Conservation (phyloP, 2,329 filamentous ascomycete genomes). For the Ophiostoma sp. region DNA sequence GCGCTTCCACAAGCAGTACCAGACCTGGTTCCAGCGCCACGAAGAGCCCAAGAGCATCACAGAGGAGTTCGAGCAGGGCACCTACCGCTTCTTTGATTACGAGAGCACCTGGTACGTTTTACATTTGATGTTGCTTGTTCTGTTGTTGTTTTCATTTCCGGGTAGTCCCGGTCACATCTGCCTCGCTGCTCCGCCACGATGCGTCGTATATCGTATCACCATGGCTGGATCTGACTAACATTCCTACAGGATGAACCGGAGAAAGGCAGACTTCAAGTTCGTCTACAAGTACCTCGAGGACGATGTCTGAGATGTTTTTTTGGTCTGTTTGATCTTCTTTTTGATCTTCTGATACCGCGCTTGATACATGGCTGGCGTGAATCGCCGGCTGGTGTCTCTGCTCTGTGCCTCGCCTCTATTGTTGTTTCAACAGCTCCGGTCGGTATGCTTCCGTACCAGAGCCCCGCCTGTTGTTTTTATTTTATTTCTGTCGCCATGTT, state of each 20-base stretch:
- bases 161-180: not conserved
- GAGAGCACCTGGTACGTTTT: slow-evolving; percentile 88
- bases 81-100: slow-evolving; percentile 98
- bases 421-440: not conserved
- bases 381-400: not conserved
- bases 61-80: slow-evolving; percentile 97
- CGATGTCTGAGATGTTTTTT: slow-evolving; percentile 57
- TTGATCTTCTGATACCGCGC: too few relatives aligned
- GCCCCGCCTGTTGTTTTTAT: not conserved
- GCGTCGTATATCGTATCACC: not conserved
- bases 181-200: too few relatives aligned
- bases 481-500: not conserved
- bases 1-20: slow-evolving; percentile 99
- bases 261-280: slow-evolving; percentile 98
- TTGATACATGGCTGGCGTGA: too few relatives aligned
- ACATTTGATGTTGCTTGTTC: too few relatives aligned
- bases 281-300: slow-evolving; percentile 97
- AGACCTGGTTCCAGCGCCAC: slow-evolving; percentile 98
- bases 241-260: slow-evolving; percentile 81
- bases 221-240: not conserved
- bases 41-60: slow-evolving; percentile 98
- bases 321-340: too few relatives aligned
- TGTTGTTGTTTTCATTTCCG: not conserved
- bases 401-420: not conserved
- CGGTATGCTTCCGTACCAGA: not conserved